A percentile compares a stretch with the other conserved stretches of the same genome.
phyloP scores from a whole-genome alignment of 441 rosid species.

The Euphorbia schlechtendalii region DNA sequence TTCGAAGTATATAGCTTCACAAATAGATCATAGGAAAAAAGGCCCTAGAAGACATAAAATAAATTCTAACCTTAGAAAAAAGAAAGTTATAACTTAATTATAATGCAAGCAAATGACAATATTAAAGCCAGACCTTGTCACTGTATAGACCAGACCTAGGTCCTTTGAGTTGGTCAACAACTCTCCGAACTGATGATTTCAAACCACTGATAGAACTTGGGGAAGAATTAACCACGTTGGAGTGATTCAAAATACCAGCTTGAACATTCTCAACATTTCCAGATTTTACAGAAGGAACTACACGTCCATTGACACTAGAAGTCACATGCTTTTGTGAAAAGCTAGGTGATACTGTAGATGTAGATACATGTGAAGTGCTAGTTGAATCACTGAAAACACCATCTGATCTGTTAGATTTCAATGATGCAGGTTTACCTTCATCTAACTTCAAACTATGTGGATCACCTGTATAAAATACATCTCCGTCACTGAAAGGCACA shows the following conservation, averaged over 20 bases:
- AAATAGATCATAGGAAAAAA: conserved; percentile 70
- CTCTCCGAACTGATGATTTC: conserved; percentile 63
- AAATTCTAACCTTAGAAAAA: conserved; percentile 10
- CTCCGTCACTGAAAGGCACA: background rate
- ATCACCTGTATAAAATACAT: background rate
- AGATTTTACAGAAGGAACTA: conserved; percentile 31
- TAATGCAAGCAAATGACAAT: conserved; percentile 6
- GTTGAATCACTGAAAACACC: conserved; percentile 16
- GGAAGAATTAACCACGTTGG: conserved; percentile 23
- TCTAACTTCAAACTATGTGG: conserved; percentile 7
- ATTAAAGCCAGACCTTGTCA: conserved; percentile 50
- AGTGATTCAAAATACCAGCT: conserved; percentile 25
- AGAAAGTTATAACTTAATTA: conserved; percentile 3
- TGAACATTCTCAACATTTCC: conserved; percentile 33
- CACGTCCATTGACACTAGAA: conserved; percentile 23
- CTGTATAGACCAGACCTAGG: conserved; percentile 53
- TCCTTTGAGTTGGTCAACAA: conserved; percentile 67
- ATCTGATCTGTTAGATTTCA: conserved; percentile 25
- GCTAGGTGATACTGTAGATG: conserved; percentile 24
- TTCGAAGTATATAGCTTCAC: conserved; percentile 55
- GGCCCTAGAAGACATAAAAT: conserved; percentile 40
- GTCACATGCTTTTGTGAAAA: conserved; percentile 27
- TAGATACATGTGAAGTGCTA: conserved; percentile 23
- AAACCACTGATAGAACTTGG: conserved; percentile 41
- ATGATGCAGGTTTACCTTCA: conserved; percentile 20